Base-by-base conservation (phyloP, 2,329 filamentous ascomycete genomes). In the Microdochium trichocladiopsis region DNA sequence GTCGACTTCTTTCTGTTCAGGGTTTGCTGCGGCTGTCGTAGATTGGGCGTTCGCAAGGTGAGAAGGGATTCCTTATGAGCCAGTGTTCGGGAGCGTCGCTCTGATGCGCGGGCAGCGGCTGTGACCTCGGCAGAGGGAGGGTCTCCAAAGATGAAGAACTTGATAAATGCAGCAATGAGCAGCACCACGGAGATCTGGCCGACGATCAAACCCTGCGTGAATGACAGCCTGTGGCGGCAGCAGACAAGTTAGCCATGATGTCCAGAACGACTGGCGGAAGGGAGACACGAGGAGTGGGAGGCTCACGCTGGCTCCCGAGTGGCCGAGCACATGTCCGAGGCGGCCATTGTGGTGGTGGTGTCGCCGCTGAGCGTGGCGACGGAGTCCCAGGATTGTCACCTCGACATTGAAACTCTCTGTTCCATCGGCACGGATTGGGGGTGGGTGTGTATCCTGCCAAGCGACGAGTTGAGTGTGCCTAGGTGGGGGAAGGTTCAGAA, bases 61-160 rank as follows among this genome's bases (percentile, higher is more conserved):
- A 90, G 79, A 47, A 88, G 78, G 16, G 87, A 88, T 55, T 86
- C 83, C 66, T 86, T 84, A 70, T 96, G 90, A 23, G 87, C 84
- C 52, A 91, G 76, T 2, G 87, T 88, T 57, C 87, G 78, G 50
- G 86, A 83, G 53, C 86, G 83, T 24, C 89, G 83, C 59, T 90
- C 85, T 11, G 86, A 86, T 53, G 88, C 89, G 58, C 88, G 83
- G 45, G 87, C 75, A 8, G 89, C 79, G 12, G 90, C 89, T 21
- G 87, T 89, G 51, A 87, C 84, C 57, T 95, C 91, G 55, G 90
- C 79, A 1, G 88, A 90, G 1, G 91, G 90, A 4, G 90, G 84
- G 66, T 97, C 94, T 61, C 94, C 94, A 66, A 99, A 97, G 65
- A 99, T 97, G 80, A 99, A 99, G 82, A 96, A 99, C 68, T 96